Evolutionary conservation across 2,329 filamentous ascomycete species (phyloP).

Genomic region (Apiospora hydei): DNA sequence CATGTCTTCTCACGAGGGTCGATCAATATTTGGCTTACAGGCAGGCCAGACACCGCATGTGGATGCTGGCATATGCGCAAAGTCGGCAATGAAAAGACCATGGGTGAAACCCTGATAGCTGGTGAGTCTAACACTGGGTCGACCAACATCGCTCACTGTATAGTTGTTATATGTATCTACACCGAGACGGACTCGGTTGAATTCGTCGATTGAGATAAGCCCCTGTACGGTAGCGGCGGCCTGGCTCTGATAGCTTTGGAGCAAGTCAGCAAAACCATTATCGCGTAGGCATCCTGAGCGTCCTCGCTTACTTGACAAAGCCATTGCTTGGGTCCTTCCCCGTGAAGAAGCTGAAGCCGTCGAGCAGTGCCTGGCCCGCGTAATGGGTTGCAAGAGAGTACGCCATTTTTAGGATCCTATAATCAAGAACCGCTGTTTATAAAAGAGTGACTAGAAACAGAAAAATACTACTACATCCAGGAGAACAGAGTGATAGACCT

Average conservation of each 20-base stretch:
- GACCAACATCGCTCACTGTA: constrained; percentile 45
- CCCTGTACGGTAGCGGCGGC: constrained; percentile 47
- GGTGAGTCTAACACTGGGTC: constrained; percentile 70
- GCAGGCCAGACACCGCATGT: constrained; percentile 78
- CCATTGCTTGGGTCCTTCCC: constrained; percentile 69
- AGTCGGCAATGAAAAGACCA: constrained; percentile 75
- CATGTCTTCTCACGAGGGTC: background rate
- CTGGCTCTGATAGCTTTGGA: constrained; percentile 51
- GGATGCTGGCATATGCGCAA: constrained; percentile 75
- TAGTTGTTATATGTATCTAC: constrained; percentile 53
- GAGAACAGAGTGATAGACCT: constrained; percentile 23
- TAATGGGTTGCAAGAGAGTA: constrained; percentile 43
- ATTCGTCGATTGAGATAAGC: constrained; percentile 51
- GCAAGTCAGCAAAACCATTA: background rate
- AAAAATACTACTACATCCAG: constrained; percentile 17
- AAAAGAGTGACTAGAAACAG: constrained; percentile 12
- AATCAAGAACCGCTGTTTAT: constrained; percentile 2
- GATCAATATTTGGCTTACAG: constrained; percentile 51
- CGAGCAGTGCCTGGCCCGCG: constrained; percentile 41
- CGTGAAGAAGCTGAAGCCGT: constrained; percentile 58
- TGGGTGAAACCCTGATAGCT: constrained; percentile 69
- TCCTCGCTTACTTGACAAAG: constrained; percentile 67
- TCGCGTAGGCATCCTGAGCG: background rate
- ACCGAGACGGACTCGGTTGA: constrained; percentile 53
- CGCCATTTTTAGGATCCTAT: constrained; percentile 31